Base-by-base conservation (phyloP, 345 rosid species). In the Trapa bicornis region DNA sequence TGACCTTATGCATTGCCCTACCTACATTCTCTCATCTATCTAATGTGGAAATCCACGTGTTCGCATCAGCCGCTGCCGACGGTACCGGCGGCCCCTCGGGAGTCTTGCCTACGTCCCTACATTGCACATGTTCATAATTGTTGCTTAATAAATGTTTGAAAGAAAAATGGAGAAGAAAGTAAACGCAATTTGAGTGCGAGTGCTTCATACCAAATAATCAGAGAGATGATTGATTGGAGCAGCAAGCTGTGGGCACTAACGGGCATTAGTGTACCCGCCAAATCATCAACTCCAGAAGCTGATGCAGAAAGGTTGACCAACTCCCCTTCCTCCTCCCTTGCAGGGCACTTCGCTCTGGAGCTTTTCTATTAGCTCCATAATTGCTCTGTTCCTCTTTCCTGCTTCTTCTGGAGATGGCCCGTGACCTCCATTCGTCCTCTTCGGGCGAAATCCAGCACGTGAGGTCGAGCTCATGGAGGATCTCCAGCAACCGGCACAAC, bases 401-500 rank as follows among this genome's bases (percentile, higher is more conserved):
- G 22, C 58, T 32, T 57, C 37, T 9, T 29, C 37, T n/a, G 6
- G 60, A 54, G 9, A 54, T 54, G 60, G 35, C 60, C 2, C 33
- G 60, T 7, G 60, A 54, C 35, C 32, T 54, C 9, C 35, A 22
- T 32, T 58, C 65, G 32, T 62, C 60, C 38, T 39, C 75, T 37
- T 32, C 76, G 14, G 29, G 78, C n/a, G 81, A 71, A 69, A 77
- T 70, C 65, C 79, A 74, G 68, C 47, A 47, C 37, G 70, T 67
- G 57, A 74, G 83, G 81, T 75, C 67, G 6, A 80, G 80, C 73
- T 78, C 86, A 50, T 75, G 61, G 74, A 64, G 75, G 47, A 66
- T 58, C 37, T 38, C 33, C 63, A 58, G 74, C 64, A 75, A 3
- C 67, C 10, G 56, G 56, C 56, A 75, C 70, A 75, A 71, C 74